Percentiles rank a stretch among this genome's conserved stretches.
These are phyloP conservation scores for Caloboletus firmus DNA, from an alignment of 1,284 basidiomycete species.

Conservation along the genomic window DNA sequence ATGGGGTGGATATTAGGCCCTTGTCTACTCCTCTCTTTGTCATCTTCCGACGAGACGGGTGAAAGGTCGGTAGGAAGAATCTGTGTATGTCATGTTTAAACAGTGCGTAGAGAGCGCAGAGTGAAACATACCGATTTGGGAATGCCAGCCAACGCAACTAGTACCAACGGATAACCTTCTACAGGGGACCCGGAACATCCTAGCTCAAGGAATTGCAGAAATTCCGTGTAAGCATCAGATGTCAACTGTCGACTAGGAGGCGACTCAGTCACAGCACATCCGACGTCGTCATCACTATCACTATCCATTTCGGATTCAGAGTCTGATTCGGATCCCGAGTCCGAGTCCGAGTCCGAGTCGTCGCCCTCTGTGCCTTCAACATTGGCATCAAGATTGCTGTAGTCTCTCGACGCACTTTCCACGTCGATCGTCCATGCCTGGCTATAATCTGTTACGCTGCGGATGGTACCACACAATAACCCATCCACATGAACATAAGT, in stretches of 20 bases:
- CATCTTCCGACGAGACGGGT: slow-evolving; percentile 11
- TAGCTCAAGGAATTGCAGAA: slow-evolving; percentile 70
- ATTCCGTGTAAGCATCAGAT: slow-evolving; percentile 63
- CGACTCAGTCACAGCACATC: slow-evolving; percentile 22
- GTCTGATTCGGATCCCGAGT: slow-evolving; percentile 26
- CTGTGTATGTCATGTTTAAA: slow-evolving; percentile 11
- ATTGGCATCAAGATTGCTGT: slow-evolving; percentile 17
- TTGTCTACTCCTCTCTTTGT: background rate
- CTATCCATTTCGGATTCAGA: slow-evolving; percentile 27
- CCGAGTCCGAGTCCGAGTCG: slow-evolving; percentile 21
- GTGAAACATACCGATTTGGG: slow-evolving; percentile 40
- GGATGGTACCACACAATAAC: background rate
- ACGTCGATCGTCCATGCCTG: slow-evolving; percentile 59
- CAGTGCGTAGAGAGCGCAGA: background rate
- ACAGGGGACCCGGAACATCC: slow-evolving; percentile 76
- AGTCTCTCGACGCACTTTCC: slow-evolving; percentile 13
- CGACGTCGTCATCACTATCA: slow-evolving; percentile 38
- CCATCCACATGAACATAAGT: background rate
- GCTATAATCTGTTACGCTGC: slow-evolving; percentile 52
- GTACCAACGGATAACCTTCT: slow-evolving; percentile 74
- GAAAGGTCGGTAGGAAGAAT: slow-evolving; percentile 36
- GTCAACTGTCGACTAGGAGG: slow-evolving; percentile 9
- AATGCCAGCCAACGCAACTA: slow-evolving; percentile 79
- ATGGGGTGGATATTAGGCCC: slow-evolving; percentile 28
- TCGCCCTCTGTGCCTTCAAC: slow-evolving; percentile 5